Percentiles rank a stretch among this genome's conserved stretches.
Conservation (phyloP, 2,329 filamentous ascomycete genomes). For the Geosmithia putterillii region DNA sequence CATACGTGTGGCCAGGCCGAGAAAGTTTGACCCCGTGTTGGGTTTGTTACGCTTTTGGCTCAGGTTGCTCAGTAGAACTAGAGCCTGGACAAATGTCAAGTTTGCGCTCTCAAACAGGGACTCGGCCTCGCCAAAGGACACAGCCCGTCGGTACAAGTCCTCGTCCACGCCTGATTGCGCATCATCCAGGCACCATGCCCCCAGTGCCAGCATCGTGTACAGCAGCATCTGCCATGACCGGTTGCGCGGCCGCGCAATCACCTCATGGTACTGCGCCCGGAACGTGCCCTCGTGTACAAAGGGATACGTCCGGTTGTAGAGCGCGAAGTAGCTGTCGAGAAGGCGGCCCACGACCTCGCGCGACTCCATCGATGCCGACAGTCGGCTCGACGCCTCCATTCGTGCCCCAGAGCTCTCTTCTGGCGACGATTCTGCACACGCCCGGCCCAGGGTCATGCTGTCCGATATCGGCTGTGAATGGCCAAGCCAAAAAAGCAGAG, state of each 20-base stretch:
- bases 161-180: constrained; percentile 13
- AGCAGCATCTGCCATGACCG: constrained; percentile 20
- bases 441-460: not conserved
- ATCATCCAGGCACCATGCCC: constrained; percentile 18
- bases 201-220: constrained; percentile 23
- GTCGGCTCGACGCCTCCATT: constrained; percentile 5
- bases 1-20: constrained; percentile 32
- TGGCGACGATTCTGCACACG: not conserved
- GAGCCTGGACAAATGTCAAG: constrained; percentile 15
- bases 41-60: constrained; percentile 33
- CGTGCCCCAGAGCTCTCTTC: not conserved
- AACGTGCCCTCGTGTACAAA: constrained; percentile 32
- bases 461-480: constrained; percentile 3
- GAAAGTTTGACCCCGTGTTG: constrained; percentile 34
- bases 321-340: constrained; percentile 26
- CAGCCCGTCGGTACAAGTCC: constrained; percentile 14
- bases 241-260: constrained; percentile 13
- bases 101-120: constrained; percentile 19
- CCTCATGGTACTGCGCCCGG: constrained; percentile 20
- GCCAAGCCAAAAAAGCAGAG: constrained; percentile 12
- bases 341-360: constrained; percentile 11
- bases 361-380: constrained; percentile 10
- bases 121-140: constrained; percentile 13
- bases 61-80: constrained; percentile 22
- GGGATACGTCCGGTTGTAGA: constrained; percentile 31